Evolutionary conservation across 331 rosid species (phyloP).

Genomic region (Pyrus hybrid): DNA sequence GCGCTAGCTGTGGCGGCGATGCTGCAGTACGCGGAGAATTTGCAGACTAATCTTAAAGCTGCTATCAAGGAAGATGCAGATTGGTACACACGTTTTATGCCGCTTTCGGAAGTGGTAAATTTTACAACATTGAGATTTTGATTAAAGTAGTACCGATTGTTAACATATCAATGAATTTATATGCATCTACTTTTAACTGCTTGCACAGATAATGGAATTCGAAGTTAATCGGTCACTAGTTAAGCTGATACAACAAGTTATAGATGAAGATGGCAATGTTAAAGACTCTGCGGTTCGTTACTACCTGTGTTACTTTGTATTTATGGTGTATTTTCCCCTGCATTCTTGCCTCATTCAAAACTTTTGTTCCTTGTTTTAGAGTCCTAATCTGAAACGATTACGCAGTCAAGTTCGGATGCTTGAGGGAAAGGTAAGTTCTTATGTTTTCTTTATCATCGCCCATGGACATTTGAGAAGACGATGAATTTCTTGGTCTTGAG

Average conservation of each 20-base stretch:
- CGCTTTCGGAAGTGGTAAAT: constrained; percentile 77
- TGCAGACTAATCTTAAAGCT: constrained; percentile 61
- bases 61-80: constrained; percentile 63
- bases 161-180: constrained; percentile 8
- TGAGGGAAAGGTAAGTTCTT: constrained; percentile 57
- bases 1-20: constrained; percentile 60
- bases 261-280: constrained; percentile 78
- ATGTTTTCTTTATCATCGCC: neutral
- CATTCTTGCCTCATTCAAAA: neutral
- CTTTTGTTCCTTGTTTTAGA: constrained; percentile 34
- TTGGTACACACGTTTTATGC: constrained; percentile 78
- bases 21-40: constrained; percentile 52
- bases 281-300: constrained; percentile 94
- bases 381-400: constrained; percentile 53
- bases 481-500: neutral
- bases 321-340: neutral
- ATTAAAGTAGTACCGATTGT: neutral
- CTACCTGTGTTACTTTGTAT: neutral
- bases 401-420: constrained; percentile 64
- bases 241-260: constrained; percentile 59
- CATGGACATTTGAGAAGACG: neutral
- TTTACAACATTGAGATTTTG: constrained; percentile 4
- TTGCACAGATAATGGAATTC: constrained; percentile 67
- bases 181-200: neutral
- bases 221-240: constrained; percentile 55